Base-by-base conservation (phyloP, 2,329 filamentous ascomycete species). In the Ascochyta clinopodiicola region DNA sequence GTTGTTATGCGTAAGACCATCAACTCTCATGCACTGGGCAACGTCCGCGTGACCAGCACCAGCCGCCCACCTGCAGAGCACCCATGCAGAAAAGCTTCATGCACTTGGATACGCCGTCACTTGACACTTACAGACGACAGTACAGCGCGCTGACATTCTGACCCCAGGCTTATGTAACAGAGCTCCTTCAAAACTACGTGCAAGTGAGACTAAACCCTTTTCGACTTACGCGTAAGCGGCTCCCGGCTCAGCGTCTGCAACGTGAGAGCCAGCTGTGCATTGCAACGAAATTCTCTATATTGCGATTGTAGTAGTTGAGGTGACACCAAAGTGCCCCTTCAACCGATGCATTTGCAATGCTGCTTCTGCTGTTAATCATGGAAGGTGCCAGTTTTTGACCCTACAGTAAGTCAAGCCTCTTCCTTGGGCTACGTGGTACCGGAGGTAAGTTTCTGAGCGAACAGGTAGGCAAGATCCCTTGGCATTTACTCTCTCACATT, bases 11-110 rank as follows among this genome's bases (percentile, higher is more conserved):
- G 50, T 46, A 40, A 47, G 13, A 22, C 38, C 32, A 44, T 37
- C 48, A 15, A 29, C 52, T 54, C 56, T 50, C 35, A 56, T 46
- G 45, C 44, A 48, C 35, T 57, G 44, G 52, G 32, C 45, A 40
- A 39, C 37, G 22, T 35, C 42, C 49, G 45, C 42, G 56, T 61
- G 52, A 61, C 44, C 29, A 29, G 21, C 7, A 29, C 27, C 27
- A 29, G 27, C 27, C 10, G 27, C 27, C 27, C 25, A 6, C 1
- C 25, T 9, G 25, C 9, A 8, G 9, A 29, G 25, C 25, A 25
- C 10, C 13, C 27, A 17, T 39, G 22, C 43, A 36, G 29, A 31
- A 32, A 51, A 24, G 12, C 15, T 17, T 17, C 17, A 17, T 17
- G 17, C 17, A 17, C 25, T 36, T 7, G 6, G 12, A 37, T 31